Evolutionary conservation across 75 land plant genomes (phyloP).

Genomic region (Pinus tabuliformis): DNA sequence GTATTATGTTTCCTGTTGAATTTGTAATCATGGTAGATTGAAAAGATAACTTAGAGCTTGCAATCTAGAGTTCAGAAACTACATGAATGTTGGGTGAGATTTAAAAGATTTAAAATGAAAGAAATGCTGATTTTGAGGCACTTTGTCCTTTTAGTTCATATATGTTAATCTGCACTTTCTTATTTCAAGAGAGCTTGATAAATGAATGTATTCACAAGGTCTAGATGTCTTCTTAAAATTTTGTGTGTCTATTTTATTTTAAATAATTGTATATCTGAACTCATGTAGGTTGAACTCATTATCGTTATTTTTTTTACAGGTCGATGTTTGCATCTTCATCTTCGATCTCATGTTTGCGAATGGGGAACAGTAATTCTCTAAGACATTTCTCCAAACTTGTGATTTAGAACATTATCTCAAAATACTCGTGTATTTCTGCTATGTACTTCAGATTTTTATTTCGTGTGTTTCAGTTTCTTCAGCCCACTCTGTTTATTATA

Average conservation of each 20-base stretch:
- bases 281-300: background rate
- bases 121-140: no score
- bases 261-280: background rate
- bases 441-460: background rate
- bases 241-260: background rate
- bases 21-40: no score
- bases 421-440: background rate
- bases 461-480: background rate
- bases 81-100: no score
- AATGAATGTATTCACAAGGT: no score
- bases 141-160: no score
- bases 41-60: no score
- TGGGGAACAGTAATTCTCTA: slow-evolving; percentile 44
- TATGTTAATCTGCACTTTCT: background rate
- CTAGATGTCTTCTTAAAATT: background rate
- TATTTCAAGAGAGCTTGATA: background rate
- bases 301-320: slow-evolving; percentile 41
- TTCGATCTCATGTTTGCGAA: slow-evolving; percentile 37
- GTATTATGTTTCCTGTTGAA: no score
- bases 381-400: background rate
- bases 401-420: background rate
- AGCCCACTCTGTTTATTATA: no score
- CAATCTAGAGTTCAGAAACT: no score
- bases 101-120: no score
- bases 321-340: slow-evolving; percentile 79